Evolutionary conservation across 1,139 yeast species (phyloP), one percentile per base, ranked within the genome.

Genomic region (Debaryomyces psychrophilus): DNA sequence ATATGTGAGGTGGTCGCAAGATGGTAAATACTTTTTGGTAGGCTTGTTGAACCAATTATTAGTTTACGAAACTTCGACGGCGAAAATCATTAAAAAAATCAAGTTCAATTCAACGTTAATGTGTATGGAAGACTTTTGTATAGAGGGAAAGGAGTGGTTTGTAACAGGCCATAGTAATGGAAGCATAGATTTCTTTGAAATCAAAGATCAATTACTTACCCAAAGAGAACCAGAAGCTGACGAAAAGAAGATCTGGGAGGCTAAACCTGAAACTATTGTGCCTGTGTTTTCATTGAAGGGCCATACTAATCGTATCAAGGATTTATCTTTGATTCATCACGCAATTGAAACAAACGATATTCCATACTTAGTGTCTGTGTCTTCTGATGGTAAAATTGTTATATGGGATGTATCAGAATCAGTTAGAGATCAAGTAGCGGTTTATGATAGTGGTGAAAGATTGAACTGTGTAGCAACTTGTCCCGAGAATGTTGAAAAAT

Each of bases 301-400:
- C 1, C 98, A 93, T 62, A 80, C 93, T 12, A 82, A 81, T 52
- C 83, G 99, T 64, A 87, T 93, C 45, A 93, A 93, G 65, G 95
- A 84, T 53, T 72, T 92, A 54, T 71, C 82, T 11, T 72, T 83
- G 47, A 81, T 77, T 58, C 68, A 69, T 47, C 73, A 81, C 50
- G 59, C 64, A 0, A 60, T 58, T 1, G 76, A 70, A 44, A 63
- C 73, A 2, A 52, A 58, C 14, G 61, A 57, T 28, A 64, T 62
- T 23, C 76, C 78, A 5, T 85, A 78, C 59, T 69, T 95, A 62
- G 77, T 88, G 1, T 86, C 96, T 2, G 90, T 90, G 9, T 88
- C 97, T 0, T 89, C 97, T 0, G 98, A 93, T 64, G 98, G 99
- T 33, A 87, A 82, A 58, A 84, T 93, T 46, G 96, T 92, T 11